Conservation (phyloP, 2,329 filamentous ascomycete species). For the Microsporum canis region DNA sequence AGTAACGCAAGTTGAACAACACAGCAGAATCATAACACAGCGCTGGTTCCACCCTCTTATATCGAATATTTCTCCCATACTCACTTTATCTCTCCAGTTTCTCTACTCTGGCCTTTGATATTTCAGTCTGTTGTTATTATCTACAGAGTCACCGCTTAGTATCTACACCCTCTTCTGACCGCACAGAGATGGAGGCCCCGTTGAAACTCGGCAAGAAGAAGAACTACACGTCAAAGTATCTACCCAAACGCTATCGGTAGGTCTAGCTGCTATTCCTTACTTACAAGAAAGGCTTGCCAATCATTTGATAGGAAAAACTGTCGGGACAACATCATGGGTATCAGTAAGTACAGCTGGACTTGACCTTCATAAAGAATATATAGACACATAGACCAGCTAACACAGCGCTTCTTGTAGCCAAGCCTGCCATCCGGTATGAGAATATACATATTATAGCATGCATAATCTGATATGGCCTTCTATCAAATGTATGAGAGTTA, state of each 20-base stretch:
- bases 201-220: not conserved
- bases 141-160: not conserved
- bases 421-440: constrained; percentile 23
- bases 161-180: not conserved
- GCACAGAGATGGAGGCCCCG: not conserved
- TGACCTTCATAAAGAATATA: not conserved
- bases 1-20: not conserved
- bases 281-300: not conserved
- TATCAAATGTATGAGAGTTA: not conserved
- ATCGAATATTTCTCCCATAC: not conserved
- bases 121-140: not conserved
- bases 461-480: not conserved
- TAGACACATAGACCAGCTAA: not conserved
- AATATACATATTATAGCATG: not conserved
- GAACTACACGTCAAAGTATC: not conserved
- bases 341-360: constrained; percentile 18
- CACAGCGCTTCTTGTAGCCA: constrained; percentile 14
- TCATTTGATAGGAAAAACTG: constrained; percentile 9
- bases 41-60: not conserved
- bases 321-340: constrained; percentile 21
- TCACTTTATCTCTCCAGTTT: not conserved
- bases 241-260: not conserved
- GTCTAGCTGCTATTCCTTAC: not conserved
- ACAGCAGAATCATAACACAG: not conserved
- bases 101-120: not conserved